Percentiles rank a stretch among this genome's conserved stretches.
Evolutionary conservation across 192 early-diverging fungal species (phyloP).

Genomic region (Backusella liffmaniae): DNA sequence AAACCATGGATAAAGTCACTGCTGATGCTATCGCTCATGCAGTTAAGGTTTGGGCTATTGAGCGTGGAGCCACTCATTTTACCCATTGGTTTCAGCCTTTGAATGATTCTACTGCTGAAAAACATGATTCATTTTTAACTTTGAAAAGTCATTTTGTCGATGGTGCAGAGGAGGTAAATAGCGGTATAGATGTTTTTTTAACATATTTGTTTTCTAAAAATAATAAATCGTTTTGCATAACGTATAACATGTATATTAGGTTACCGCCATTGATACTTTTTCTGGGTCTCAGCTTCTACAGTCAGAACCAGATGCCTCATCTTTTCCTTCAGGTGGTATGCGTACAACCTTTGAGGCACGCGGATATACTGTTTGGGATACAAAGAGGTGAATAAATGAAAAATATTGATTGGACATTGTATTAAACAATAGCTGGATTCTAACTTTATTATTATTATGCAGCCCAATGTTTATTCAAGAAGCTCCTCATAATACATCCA

Average conservation of each 20-base stretch:
- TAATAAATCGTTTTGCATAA: not conserved
- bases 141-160: conserved; percentile 78
- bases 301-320: conserved; percentile 99
- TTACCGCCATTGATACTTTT: conserved; percentile 86
- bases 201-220: not conserved
- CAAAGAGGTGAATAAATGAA: conserved; percentile 42
- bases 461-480: conserved; percentile 93
- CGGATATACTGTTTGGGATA: conserved; percentile 99
- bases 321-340: conserved; percentile 97
- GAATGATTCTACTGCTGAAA: conserved; percentile 96
- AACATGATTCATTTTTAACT: conserved; percentile 97
- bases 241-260: conserved; percentile 19
- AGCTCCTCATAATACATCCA: conserved; percentile 85
- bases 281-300: conserved; percentile 96
- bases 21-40: conserved; percentile 98
- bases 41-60: conserved; percentile 97
- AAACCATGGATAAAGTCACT: conserved; percentile 88
- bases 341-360: conserved; percentile 97
- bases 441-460: not conserved
- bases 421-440: no score
- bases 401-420: not conserved
- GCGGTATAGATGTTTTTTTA: not conserved
- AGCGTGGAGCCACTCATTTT: conserved; percentile 96
- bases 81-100: conserved; percentile 99
- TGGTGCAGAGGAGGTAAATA: conserved; percentile 78